Evolutionary conservation across 805 yeast genomes (phyloP).

Genomic region (Nakazawaea siamensis): DNA sequence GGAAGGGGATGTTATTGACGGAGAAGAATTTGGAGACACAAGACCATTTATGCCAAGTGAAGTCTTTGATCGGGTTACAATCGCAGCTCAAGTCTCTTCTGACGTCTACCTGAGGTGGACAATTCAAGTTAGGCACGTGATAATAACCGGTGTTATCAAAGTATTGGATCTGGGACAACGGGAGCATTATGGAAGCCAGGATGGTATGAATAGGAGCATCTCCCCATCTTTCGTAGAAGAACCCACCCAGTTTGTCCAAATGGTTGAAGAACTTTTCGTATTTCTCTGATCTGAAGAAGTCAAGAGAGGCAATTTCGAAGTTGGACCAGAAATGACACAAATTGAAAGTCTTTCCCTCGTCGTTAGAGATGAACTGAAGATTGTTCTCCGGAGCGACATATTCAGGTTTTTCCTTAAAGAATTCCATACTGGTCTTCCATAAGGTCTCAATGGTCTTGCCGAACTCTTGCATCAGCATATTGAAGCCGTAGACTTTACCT

Average conservation of each 20-base stretch:
- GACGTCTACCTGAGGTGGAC: constrained; percentile 41
- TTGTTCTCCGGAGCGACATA: constrained; percentile 29
- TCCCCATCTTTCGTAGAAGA: constrained; percentile 75
- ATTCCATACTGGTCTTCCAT: constrained; percentile 37
- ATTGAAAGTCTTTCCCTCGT: constrained; percentile 37
- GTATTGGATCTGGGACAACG: constrained; percentile 43
- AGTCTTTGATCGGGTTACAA: constrained; percentile 40
- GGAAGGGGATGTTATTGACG: constrained; percentile 13
- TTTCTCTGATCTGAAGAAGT: constrained; percentile 48
- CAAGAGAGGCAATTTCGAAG: constrained; percentile 56
- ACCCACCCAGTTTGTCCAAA: constrained; percentile 56
- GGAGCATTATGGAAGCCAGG: constrained; percentile 48
- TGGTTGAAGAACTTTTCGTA: constrained; percentile 46
- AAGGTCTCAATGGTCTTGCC: constrained; percentile 37
- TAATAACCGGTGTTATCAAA: constrained; percentile 53
- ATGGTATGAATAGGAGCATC: constrained; percentile 70
- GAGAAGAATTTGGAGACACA: constrained; percentile 39
- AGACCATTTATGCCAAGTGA: constrained; percentile 42
- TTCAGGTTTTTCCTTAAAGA: constrained; percentile 30
- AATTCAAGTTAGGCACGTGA: constrained; percentile 48
- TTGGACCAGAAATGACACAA: constrained; percentile 59
- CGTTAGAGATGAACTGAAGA: constrained; percentile 32
- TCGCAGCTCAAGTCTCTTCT: constrained; percentile 39
- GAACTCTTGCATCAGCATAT: constrained; percentile 41
- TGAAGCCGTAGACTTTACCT: constrained; percentile 40